phyloP scores from a whole-genome alignment of 768 basidiomycete genomes.

The Auriscalpium microsporum region DNA sequence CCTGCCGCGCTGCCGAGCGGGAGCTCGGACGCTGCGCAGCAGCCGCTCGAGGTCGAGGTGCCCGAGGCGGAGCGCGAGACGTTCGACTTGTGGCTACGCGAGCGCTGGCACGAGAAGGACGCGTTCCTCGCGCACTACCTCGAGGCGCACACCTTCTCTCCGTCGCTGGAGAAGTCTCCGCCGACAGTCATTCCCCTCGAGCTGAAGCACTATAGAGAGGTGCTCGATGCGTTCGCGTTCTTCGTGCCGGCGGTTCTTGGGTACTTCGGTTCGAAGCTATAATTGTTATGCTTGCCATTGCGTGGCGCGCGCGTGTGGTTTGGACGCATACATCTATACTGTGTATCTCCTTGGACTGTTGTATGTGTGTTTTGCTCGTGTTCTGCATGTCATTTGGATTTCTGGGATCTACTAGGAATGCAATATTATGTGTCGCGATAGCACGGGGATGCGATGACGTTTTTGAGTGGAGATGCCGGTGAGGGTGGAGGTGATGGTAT shows the following conservation, averaged over 20 bases:
- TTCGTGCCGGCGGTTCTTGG: conserved; percentile 49
- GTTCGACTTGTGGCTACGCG: conserved; percentile 81
- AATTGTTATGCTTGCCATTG: background rate
- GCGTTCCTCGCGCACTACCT: conserved; percentile 60
- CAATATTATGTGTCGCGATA: background rate
- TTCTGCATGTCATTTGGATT: background rate
- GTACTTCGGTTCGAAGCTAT: conserved; percentile 20
- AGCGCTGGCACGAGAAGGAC: conserved; percentile 84
- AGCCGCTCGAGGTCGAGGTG: conserved; percentile 24
- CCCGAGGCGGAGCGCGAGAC: conserved; percentile 25
- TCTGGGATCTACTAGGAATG: background rate
- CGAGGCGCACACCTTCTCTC: conserved; percentile 38
- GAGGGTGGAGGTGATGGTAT: background rate
- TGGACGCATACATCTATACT: background rate
- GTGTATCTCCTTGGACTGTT: background rate
- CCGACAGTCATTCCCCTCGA: conserved; percentile 50
- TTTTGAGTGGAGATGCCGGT: background rate
- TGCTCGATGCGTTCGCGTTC: conserved; percentile 62
- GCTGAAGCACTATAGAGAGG: conserved; percentile 45
- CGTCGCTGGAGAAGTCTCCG: conserved; percentile 16
- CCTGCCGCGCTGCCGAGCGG: conserved; percentile 21
- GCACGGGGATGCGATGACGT: background rate
- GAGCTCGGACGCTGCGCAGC: conserved; percentile 23
- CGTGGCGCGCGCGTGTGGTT: background rate
- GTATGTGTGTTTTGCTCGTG: background rate